phyloP scores from a whole-genome alignment of 306 rosid species.

The Vigna mungo region DNA sequence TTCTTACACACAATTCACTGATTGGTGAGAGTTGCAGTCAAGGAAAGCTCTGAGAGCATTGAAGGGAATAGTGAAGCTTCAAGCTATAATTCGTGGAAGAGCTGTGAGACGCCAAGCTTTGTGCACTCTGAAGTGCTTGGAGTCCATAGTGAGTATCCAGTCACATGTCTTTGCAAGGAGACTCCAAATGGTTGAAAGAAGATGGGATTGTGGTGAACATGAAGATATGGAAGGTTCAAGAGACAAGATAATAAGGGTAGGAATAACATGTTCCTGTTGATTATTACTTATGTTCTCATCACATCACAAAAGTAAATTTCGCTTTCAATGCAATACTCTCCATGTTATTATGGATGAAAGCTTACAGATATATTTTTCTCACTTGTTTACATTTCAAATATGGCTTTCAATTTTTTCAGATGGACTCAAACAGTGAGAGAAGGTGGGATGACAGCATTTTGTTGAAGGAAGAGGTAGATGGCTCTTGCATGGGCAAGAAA shows the following conservation, averaged over 20 bases:
- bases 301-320: conserved; percentile 20
- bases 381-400: conserved; percentile 12
- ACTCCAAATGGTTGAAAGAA: conserved; percentile 58
- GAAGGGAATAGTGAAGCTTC: conserved; percentile 97
- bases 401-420: conserved; percentile 53
- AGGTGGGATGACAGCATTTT: conserved; percentile 74
- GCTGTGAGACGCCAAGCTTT: conserved; percentile 93
- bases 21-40: conserved; percentile 61
- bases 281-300: conserved; percentile 21
- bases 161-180: conserved; percentile 71
- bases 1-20: conserved; percentile 27
- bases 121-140: conserved; percentile 81
- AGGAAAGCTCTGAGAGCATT: conserved; percentile 88
- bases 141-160: conserved; percentile 86
- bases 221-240: conserved; percentile 56
- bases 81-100: conserved; percentile 88
- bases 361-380: background rate
- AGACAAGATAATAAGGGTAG: conserved; percentile 72
- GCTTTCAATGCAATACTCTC: background rate
- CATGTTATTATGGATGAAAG: background rate
- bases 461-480: conserved; percentile 71
- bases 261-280: conserved; percentile 2
- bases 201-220: conserved; percentile 48
- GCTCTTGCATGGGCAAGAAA: conserved; percentile 63
- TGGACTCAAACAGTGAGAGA: conserved; percentile 68